These are phyloP conservation scores for Lentinula novae-zelandiae DNA, from an alignment of 1,284 basidiomycete genomes.

Conservation along the genomic window DNA sequence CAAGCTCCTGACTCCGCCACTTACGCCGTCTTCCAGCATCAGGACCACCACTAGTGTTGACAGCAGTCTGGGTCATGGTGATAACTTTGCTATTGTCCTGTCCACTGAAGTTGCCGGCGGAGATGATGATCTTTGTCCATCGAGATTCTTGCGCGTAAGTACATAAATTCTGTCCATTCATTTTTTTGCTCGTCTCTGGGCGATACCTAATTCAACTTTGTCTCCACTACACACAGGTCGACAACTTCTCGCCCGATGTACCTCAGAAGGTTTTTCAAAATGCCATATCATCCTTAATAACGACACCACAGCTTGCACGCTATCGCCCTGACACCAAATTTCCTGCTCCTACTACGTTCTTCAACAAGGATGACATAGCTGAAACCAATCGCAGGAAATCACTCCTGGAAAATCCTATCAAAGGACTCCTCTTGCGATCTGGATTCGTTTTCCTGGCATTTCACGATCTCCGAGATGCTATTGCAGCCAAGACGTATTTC, in stretches of 20 bases:
- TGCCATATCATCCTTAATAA: constrained; percentile 25
- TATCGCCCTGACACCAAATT: neutral
- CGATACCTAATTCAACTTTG: neutral
- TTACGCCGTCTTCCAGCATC: constrained; percentile 50
- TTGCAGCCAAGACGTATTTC: constrained; percentile 40
- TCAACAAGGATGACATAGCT: neutral
- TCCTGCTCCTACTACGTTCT: neutral
- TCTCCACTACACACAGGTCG: constrained; percentile 23
- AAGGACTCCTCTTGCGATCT: constrained; percentile 36
- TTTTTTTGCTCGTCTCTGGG: neutral
- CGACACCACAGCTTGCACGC: constrained; percentile 14
- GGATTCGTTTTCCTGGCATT: constrained; percentile 59
- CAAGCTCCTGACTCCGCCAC: constrained; percentile 49
- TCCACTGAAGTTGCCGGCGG: neutral
- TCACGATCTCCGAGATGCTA: constrained; percentile 55
- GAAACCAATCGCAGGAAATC: neutral
- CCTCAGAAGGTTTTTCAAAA: constrained; percentile 30
- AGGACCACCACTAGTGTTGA: constrained; percentile 33
- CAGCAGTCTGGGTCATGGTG: constrained; percentile 14
- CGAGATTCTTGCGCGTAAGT: constrained; percentile 44
- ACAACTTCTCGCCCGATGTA: constrained; percentile 30
- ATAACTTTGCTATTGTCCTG: neutral
- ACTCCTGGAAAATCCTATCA: constrained; percentile 3
- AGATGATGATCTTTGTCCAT: constrained; percentile 25
- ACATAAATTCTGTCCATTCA: neutral